Evolutionary conservation across 2,329 filamentous ascomycete species (phyloP).

Genomic region (Bertia moriformis): DNA sequence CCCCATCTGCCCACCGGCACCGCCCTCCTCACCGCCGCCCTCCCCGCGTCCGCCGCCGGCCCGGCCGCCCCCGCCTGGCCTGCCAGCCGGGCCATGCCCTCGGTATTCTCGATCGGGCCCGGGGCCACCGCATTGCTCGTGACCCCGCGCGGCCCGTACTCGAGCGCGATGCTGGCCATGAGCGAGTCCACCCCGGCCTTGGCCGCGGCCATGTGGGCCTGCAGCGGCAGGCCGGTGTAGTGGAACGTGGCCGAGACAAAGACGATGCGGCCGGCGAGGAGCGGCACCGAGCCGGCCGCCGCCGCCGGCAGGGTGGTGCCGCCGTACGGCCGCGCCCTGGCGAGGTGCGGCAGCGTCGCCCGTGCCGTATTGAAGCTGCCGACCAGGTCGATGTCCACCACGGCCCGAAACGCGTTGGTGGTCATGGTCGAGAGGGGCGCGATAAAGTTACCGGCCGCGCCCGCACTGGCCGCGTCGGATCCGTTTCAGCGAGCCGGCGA

Average conservation of each 20-base stretch:
- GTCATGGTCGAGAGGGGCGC: constrained; percentile 70
- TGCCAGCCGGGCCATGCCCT: constrained; percentile 56
- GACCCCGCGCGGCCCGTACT: constrained; percentile 77
- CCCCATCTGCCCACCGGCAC: constrained; percentile 69
- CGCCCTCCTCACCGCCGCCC: constrained; percentile 13
- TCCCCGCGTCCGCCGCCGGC: constrained; percentile 17
- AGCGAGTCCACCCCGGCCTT: constrained; percentile 86
- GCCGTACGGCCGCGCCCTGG: constrained; percentile 54
- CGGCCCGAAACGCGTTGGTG: constrained; percentile 81
- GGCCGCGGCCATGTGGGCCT: constrained; percentile 79
- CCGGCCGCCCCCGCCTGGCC: constrained; percentile 2
- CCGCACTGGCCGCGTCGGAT: constrained; percentile 59
- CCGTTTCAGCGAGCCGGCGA: constrained; percentile 3
- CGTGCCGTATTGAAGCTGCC: constrained; percentile 93
- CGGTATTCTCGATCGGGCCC: constrained; percentile 72
- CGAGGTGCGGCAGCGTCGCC: constrained; percentile 69
- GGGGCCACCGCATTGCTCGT: constrained; percentile 82
- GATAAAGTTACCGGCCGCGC: constrained; percentile 90
- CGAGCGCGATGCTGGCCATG: constrained; percentile 64
- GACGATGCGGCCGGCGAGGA: constrained; percentile 69
- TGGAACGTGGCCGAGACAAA: constrained; percentile 86
- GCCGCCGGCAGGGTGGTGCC: constrained; percentile 43
- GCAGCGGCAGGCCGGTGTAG: constrained; percentile 72
- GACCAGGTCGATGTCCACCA: constrained; percentile 90
- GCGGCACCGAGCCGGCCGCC: too few relatives aligned